Evolutionary conservation across 176 grass and related monocot species (phyloP).

Genomic region (Paspalum notatum): DNA sequence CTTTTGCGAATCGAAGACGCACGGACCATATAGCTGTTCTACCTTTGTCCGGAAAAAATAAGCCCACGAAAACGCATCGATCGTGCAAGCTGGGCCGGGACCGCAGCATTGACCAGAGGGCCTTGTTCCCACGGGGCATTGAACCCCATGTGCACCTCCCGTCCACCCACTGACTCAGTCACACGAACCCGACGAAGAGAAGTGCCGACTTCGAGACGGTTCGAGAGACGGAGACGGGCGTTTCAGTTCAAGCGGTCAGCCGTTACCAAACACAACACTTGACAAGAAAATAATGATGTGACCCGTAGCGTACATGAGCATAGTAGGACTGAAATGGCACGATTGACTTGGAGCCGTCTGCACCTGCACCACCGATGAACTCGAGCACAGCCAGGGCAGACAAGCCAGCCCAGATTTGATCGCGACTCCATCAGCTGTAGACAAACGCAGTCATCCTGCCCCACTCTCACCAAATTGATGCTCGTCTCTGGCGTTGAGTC

Average conservation of each 20-base stretch:
- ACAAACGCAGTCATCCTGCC: neutral
- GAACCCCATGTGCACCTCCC: too few species aligned
- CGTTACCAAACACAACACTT: neutral
- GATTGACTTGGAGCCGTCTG: constrained; percentile 24
- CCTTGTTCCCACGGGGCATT: neutral
- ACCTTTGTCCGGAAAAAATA: too few species aligned
- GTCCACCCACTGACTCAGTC: neutral
- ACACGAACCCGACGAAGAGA: neutral
- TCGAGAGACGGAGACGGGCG: neutral
- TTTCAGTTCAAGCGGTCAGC: neutral
- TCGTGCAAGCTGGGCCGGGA: neutral
- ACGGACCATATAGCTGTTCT: neutral
- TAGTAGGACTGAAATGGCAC: neutral
- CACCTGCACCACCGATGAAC: neutral
- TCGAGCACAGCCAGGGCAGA: neutral
- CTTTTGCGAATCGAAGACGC: too few species aligned
- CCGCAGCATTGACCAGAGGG: neutral
- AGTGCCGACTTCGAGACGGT: neutral
- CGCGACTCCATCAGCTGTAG: neutral
- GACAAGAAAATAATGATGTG: neutral
- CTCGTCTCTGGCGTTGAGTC: too few species aligned
- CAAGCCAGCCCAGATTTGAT: constrained; percentile 34
- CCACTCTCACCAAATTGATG: neutral
- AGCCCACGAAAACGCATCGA: neutral
- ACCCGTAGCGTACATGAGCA: neutral